Evolutionary conservation across 768 basidiomycete genomes (phyloP).

Genomic region (Ramaria rubella): DNA sequence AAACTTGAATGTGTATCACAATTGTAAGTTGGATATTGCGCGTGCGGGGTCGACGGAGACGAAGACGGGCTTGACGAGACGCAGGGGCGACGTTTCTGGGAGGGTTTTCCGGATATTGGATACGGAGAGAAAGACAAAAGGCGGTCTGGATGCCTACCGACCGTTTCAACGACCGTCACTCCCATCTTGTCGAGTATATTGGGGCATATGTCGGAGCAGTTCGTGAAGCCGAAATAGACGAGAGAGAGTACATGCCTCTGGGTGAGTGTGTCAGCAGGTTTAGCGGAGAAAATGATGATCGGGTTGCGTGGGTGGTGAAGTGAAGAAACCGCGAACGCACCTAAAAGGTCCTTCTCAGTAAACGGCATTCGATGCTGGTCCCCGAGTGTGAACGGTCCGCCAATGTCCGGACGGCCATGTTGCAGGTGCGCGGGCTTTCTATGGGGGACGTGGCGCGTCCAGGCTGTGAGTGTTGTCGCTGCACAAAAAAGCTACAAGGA

Average conservation of each 20-base stretch:
- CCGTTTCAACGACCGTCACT: slow-evolving; percentile 54
- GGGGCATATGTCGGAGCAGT: slow-evolving; percentile 98
- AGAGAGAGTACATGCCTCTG: slow-evolving; percentile 26
- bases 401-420: slow-evolving; percentile 84
- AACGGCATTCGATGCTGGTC: slow-evolving; percentile 63
- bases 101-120: slow-evolving; percentile 22
- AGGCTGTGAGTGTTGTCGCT: too few relatives aligned
- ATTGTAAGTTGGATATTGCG: slow-evolving; percentile 30
- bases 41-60: slow-evolving; percentile 95
- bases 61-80: slow-evolving; percentile 80
- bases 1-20: not conserved
- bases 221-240: slow-evolving; percentile 97
- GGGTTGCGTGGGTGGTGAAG: slow-evolving; percentile 17
- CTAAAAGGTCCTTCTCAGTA: slow-evolving; percentile 76
- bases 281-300: too few relatives aligned
- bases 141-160: slow-evolving; percentile 67
- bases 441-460: slow-evolving; percentile 41
- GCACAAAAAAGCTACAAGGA: not conserved
- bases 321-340: slow-evolving; percentile 69
- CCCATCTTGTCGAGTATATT: slow-evolving; percentile 96
- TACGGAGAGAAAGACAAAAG: not conserved
- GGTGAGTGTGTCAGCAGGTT: not conserved
- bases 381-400: slow-evolving; percentile 80
- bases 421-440: slow-evolving; percentile 64
- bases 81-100: slow-evolving; percentile 26